Base-by-base conservation (phyloP, 192 early-diverging fungal genomes). In the Ramicandelaber brevisporus region DNA sequence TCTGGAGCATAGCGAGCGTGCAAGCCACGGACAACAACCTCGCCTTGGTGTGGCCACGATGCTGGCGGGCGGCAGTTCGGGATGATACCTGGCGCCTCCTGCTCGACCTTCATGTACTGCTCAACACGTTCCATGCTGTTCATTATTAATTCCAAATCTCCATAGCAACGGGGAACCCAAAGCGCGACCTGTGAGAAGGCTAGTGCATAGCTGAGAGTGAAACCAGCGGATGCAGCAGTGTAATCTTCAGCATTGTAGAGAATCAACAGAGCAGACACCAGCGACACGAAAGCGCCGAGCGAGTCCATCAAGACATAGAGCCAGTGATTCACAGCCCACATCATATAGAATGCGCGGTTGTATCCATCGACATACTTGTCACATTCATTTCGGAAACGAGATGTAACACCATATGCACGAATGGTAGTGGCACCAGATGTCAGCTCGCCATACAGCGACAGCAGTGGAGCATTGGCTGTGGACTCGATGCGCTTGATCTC, bases 291-390 rank as follows among this genome's bases (percentile, higher is more conserved):
- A 8, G 70, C 68, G 21, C 73, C 78, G 0, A 74, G 51, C 15
- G 77, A 43, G 33, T 85, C 86, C 17, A 78, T 77, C 23, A 87
- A 66, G 30, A 73, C 59, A 36, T 72, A 74, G 19, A 93, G 53
- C 86, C 86, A 92, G 18, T 80, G 57, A 55, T 81, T 87, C n/a
- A 66, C 57, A 3, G 61, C 65, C 81, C 85, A 85, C 55, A 88
- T 60, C 43, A 71, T 65, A 33, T 84, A 71, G 44, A 67, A 83
- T 4, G 85, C 69, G 10, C 84, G 59, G 47, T 88, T 84, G 55
- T 83, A 78, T 27, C 46, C 52, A 43, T 95, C 70, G 8, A 68
- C 49, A 26, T 68, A 63, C 16, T 27, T 30, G 42, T 59, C 32
- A 13, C 68, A 68, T 23, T 63, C 63, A 17, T 51, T 42, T 14